These are phyloP conservation scores for Solanum habrochaites DNA, from an alignment of 257 asterid species.

Conservation along the genomic window DNA sequence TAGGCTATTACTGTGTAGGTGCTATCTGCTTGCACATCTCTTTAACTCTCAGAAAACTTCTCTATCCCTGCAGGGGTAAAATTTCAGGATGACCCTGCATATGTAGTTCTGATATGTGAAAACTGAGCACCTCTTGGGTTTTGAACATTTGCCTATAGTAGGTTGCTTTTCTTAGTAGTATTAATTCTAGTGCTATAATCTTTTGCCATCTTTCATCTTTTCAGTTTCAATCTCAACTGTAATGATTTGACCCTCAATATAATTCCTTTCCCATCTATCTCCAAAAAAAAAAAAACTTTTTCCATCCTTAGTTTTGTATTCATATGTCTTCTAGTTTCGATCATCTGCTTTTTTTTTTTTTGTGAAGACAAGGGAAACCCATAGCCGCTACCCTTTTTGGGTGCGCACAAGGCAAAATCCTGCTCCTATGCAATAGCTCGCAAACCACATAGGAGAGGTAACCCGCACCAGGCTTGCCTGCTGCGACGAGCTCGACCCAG, in stretches of 20 bases:
- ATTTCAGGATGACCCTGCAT: background rate
- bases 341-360: background rate
- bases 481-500: no score
- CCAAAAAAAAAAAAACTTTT: background rate
- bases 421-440: no score
- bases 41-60: background rate
- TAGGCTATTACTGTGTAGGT: background rate
- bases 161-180: background rate
- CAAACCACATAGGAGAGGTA: no score
- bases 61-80: background rate
- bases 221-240: background rate
- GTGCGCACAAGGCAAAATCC: no score
- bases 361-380: no score
- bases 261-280: background rate
- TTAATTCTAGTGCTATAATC: background rate
- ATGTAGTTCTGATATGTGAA: background rate
- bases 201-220: background rate
- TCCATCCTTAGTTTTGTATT: background rate
- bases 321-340: background rate
- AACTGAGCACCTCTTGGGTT: background rate
- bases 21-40: background rate
- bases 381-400: no score
- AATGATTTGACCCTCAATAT: background rate
- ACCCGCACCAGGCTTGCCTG: no score
- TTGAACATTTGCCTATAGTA: background rate